Conservation (phyloP, 2,329 filamentous ascomycete genomes). For the Colletotrichum sp. region DNA sequence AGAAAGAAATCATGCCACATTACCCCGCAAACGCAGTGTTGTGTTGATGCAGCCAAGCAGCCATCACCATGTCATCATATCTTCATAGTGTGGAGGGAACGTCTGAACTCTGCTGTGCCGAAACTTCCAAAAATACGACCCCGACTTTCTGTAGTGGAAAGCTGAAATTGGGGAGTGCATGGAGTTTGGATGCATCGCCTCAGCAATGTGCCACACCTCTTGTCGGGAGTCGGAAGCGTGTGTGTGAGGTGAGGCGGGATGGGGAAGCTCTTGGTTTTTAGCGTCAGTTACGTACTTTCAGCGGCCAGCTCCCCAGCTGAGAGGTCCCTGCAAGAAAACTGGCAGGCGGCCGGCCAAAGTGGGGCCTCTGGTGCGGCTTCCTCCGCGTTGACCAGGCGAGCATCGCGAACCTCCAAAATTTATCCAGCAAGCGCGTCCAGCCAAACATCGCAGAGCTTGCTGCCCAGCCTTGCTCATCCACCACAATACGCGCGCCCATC, state of each 20-base stretch:
- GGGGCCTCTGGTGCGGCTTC: conserved; percentile 1
- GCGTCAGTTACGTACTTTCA: neutral
- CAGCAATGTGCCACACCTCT: neutral
- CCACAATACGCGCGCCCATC: neutral
- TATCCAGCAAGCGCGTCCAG: conserved; percentile 18
- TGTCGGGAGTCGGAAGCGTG: neutral
- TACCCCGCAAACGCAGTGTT: neutral
- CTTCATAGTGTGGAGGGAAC: neutral
- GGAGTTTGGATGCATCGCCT: neutral
- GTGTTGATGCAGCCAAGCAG: neutral
- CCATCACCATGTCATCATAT: conserved; percentile 10
- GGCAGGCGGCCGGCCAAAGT: neutral
- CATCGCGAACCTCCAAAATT: conserved; percentile 25
- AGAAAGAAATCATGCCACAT: neutral
- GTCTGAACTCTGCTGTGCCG: neutral
- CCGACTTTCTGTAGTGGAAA: neutral
- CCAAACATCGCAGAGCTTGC: neutral
- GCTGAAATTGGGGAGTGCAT: neutral
- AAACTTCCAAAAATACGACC: neutral
- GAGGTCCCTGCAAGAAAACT: neutral
- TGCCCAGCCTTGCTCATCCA: neutral
- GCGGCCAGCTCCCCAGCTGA: neutral
- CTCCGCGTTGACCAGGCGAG: conserved; percentile 14
- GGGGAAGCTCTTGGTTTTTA: neutral
- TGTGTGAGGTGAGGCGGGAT: neutral